Evolutionary conservation across 2,329 filamentous ascomycete genomes (phyloP).

Genomic region (Bipolaris oryzae): DNA sequence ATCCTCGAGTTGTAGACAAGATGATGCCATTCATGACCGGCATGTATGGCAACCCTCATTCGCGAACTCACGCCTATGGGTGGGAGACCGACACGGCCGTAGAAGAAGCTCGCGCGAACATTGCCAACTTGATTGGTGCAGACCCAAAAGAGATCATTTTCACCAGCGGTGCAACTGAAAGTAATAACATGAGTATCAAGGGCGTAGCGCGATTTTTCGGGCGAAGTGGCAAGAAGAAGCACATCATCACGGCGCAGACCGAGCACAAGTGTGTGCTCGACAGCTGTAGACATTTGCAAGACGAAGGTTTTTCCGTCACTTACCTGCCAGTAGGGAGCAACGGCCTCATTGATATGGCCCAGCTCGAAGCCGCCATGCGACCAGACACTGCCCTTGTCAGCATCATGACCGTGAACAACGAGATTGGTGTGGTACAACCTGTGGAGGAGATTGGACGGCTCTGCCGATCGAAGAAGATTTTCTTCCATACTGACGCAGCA

Average conservation of each 20-base stretch:
- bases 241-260: constrained; percentile 96
- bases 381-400: constrained; percentile 92
- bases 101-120: constrained; percentile 81
- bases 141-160: constrained; percentile 99
- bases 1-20: constrained; percentile 91
- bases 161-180: constrained; percentile 96
- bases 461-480: constrained; percentile 89
- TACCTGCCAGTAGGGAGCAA: constrained; percentile 89
- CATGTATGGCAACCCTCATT: constrained; percentile 96
- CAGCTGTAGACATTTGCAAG: constrained; percentile 94
- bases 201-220: constrained; percentile 96
- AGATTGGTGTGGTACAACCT: constrained; percentile 98
- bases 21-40: constrained; percentile 96
- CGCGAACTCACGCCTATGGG: constrained; percentile 94
- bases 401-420: constrained; percentile 99
- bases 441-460: constrained; percentile 91
- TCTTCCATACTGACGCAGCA: constrained; percentile 96
- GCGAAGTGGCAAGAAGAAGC: constrained; percentile 92
- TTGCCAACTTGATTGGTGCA: constrained; percentile 87
- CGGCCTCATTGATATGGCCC: constrained; percentile 82
- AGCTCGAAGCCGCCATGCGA: constrained; percentile 85
- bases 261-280: constrained; percentile 99
- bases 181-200: constrained; percentile 99
- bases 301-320: constrained; percentile 96
- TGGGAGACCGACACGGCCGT: constrained; percentile 98